Conservation (phyloP, 306 rosid genomes). For the Fagus crenata region DNA sequence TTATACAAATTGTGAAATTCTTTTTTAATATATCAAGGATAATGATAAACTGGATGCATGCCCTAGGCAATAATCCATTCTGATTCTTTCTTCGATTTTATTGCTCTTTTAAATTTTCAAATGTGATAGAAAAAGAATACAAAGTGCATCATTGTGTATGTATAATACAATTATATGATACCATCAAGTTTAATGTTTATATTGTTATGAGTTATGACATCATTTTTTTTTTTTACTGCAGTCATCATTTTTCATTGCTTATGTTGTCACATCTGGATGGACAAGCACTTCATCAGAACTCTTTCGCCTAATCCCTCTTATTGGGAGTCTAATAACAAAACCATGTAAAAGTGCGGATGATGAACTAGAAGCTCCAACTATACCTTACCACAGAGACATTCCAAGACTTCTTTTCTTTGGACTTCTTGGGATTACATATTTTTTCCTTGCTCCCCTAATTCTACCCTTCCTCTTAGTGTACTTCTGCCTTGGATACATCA, state of each 20-base stretch:
- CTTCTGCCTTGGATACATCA: slow-evolving; percentile 72
- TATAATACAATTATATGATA: neutral
- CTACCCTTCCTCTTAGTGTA: slow-evolving; percentile 83
- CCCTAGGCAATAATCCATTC: neutral
- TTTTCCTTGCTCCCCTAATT: slow-evolving; percentile 92
- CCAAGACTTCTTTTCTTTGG: slow-evolving; percentile 85
- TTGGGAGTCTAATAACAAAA: slow-evolving; percentile 56
- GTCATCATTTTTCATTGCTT: slow-evolving; percentile 95
- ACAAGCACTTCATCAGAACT: slow-evolving; percentile 81
- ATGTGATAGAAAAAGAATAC: slow-evolving; percentile 23
- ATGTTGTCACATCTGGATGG: slow-evolving; percentile 97
- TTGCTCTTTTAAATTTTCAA: slow-evolving; percentile 8
- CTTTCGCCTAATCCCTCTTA: slow-evolving; percentile 62
- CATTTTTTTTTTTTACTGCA: slow-evolving; percentile 37
- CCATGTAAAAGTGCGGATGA: slow-evolving; percentile 47
- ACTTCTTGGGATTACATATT: slow-evolving; percentile 91
- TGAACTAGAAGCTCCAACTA: slow-evolving; percentile 67
- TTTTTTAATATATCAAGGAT: neutral
- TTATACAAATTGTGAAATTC: too few relatives aligned
- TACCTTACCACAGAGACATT: slow-evolving; percentile 63
- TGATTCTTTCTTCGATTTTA: neutral
- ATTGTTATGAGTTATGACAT: slow-evolving; percentile 23
- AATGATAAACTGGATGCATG: neutral
- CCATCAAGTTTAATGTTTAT: slow-evolving; percentile 14
- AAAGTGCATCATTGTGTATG: slow-evolving; percentile 5